Conservation (phyloP, 2,329 filamentous ascomycete genomes). For the Ophiocordyceps camponoti-floridani region DNA sequence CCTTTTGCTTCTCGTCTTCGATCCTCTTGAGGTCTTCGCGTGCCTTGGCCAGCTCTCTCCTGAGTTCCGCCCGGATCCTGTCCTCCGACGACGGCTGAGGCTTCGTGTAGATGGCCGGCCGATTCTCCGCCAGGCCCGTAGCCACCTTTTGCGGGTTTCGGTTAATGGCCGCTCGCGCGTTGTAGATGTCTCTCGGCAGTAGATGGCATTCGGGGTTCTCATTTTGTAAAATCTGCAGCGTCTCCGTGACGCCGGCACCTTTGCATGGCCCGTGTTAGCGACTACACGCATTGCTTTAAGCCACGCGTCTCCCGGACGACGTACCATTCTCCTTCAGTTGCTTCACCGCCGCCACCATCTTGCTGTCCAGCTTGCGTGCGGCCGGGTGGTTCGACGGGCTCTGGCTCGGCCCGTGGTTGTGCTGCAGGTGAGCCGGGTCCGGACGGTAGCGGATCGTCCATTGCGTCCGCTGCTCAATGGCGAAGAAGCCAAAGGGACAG, state of each 20-base stretch:
- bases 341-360: slow-evolving; percentile 50
- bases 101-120: slow-evolving; percentile 49
- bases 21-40: slow-evolving; percentile 37
- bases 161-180: slow-evolving; percentile 47
- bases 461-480: slow-evolving; percentile 47
- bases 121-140: slow-evolving; percentile 38
- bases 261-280: slow-evolving; percentile 4
- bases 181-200: slow-evolving; percentile 48
- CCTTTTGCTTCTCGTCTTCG: slow-evolving; percentile 36
- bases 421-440: slow-evolving; percentile 35
- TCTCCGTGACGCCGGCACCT: slow-evolving; percentile 48
- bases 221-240: slow-evolving; percentile 45
- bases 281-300: neutral
- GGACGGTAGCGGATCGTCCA: slow-evolving; percentile 50
- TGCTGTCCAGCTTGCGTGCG: slow-evolving; percentile 46
- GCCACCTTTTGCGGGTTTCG: slow-evolving; percentile 46
- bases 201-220: slow-evolving; percentile 46
- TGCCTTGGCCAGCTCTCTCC: slow-evolving; percentile 39
- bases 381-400: slow-evolving; percentile 49
- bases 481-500: slow-evolving; percentile 53
- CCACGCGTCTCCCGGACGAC: slow-evolving; percentile 4
- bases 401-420: slow-evolving; percentile 50
- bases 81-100: slow-evolving; percentile 45
- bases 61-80: slow-evolving; percentile 41
- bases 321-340: slow-evolving; percentile 47